Base-by-base conservation (phyloP, 2,329 filamentous ascomycete genomes). In the Lasiodiplodia citricola region DNA sequence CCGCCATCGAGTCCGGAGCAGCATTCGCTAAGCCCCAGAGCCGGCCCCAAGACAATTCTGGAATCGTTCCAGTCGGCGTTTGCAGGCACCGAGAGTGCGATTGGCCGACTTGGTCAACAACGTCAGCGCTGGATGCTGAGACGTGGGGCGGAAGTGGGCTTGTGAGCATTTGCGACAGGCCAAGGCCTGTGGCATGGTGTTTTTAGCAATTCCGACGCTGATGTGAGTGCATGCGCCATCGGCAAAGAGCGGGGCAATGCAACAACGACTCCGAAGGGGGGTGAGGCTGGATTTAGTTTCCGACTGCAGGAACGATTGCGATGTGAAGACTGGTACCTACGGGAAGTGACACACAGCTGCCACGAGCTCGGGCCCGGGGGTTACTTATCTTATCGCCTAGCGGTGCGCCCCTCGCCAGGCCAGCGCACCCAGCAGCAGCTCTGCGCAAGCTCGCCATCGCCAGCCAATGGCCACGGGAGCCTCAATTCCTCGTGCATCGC, bases 141-240 rank as follows among this genome's bases (percentile, higher is more conserved):
- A 37, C 58, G 58, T 62, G 58, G 58, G 58, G 60, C 60, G 23
- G 16, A n/a, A 31, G 28, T 31, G 44, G 60, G 7, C 51, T n/a
- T 31, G 16, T 6, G 14, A 10, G 60, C 16, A 5, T 23, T 35
- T n/a, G 58, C 38, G 41, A 35, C 10, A 25, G 28, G n/a, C 23
- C 58, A 51, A 47, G 38, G 37, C 18, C 38, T 47, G 57, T 60
- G 37, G 37, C 55, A 37, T 58, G 55, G 55, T 58, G 55, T 58
- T 58, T 58, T 58, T 60, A 60, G 57, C 58, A 52, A 64, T 47
- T 64, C 60, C 60, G 60, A 64, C 52, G 60, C 60, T 64, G 60
- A 64, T 28, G 44, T 64, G 60, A 51, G 60, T 64, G 60, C 60
- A 21, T 47, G 44, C 44, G n/a, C 44, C 44, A 47, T 52, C 44